Percentiles rank a stretch among this genome's conserved stretches.
Evolutionary conservation across 345 rosid genomes (phyloP).

Genomic region (Lenwebbia sp.): DNA sequence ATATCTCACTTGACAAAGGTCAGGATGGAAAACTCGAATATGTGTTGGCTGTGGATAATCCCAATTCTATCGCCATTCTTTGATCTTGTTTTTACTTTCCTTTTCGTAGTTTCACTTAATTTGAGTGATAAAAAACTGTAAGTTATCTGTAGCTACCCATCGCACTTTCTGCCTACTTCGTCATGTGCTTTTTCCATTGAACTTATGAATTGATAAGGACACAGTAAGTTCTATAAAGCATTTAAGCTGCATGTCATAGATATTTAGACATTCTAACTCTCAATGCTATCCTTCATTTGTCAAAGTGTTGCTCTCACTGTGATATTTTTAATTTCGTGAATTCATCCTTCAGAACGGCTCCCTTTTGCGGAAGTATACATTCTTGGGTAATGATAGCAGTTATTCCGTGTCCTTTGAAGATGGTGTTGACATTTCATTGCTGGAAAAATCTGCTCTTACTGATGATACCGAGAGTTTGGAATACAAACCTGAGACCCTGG

Average conservation of each 20-base stretch:
- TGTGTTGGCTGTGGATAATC: not conserved
- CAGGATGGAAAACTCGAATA: not conserved
- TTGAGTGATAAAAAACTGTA: not conserved
- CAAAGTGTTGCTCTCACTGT: not conserved
- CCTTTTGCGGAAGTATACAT: conserved; percentile 70
- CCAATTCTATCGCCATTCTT: not conserved
- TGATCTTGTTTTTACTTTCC: not conserved
- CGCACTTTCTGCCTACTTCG: not conserved
- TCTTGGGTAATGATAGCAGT: conserved; percentile 92
- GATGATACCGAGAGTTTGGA: conserved; percentile 29
- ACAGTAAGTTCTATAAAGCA: not conserved
- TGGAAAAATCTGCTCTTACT: conserved; percentile 36
- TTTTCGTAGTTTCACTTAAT: not conserved
- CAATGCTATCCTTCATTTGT: not conserved
- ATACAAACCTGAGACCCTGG: conserved; percentile 23
- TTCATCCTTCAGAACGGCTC: conserved; percentile 61
- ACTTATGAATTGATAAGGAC: not conserved
- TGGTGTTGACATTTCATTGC: conserved; percentile 65
- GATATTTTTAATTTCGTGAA: not conserved
- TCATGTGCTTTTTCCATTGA: not conserved
- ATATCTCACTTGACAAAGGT: not conserved
- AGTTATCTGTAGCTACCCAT: not conserved
- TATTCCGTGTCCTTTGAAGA: conserved; percentile 73
- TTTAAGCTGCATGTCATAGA: not conserved
- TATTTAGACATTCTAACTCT: not conserved